These are phyloP conservation scores for Rosa chinensis DNA, from an alignment of 306 rosid species.

Conservation along the genomic window DNA sequence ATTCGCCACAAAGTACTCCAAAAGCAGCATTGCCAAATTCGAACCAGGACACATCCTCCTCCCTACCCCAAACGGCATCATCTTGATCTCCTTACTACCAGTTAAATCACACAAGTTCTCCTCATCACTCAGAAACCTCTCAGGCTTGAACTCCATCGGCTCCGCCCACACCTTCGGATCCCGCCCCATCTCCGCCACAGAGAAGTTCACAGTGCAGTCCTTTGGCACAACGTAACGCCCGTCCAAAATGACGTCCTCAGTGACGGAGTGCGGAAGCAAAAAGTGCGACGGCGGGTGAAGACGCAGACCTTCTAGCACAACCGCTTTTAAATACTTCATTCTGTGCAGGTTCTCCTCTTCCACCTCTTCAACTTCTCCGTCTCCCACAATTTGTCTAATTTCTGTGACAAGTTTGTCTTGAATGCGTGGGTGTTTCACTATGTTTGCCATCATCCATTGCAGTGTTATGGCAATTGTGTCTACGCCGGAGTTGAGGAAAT, in stretches of 20 bases:
- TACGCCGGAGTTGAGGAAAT: conserved; percentile 15
- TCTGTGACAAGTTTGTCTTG: conserved; percentile 10
- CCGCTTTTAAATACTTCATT: conserved; percentile 19
- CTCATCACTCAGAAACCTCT: conserved; percentile 16
- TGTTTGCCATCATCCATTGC: conserved; percentile 28
- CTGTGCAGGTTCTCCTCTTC: conserved; percentile 21
- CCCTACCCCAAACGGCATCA: conserved; percentile 35
- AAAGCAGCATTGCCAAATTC: conserved; percentile 14
- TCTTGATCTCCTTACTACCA: conserved; percentile 24
- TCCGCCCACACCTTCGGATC: conserved; percentile 32
- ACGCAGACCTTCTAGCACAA: conserved; percentile 25
- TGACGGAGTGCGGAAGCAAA: conserved; percentile 25
- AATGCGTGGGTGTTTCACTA: conserved; percentile 18
- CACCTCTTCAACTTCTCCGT: background rate
- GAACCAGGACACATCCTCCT: conserved; percentile 27
- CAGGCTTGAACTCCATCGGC: conserved; percentile 31
- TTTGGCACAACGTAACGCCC: conserved; percentile 17
- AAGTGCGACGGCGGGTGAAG: conserved; percentile 31
- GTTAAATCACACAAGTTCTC: background rate
- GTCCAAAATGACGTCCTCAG: conserved; percentile 8
- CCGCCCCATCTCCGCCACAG: conserved; percentile 33
- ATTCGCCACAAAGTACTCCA: conserved; percentile 25
- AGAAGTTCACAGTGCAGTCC: conserved; percentile 18
- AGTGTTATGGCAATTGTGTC: conserved; percentile 16
- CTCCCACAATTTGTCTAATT: conserved; percentile 5